Base-by-base conservation (phyloP, 2,329 filamentous ascomycete species). In the Chaetothyriales sp. region DNA sequence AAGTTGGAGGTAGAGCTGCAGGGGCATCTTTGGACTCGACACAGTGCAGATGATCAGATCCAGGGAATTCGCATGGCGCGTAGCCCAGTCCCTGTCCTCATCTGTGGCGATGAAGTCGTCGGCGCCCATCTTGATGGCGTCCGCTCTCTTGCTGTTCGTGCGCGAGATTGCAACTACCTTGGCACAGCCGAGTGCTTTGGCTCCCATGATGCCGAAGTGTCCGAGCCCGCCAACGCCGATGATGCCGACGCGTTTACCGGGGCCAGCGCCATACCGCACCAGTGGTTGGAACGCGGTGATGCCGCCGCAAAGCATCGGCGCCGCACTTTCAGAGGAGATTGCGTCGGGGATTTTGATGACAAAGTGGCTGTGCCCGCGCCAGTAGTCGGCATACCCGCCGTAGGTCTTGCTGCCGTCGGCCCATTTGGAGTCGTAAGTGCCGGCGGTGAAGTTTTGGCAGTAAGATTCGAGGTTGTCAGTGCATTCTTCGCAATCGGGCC, bases 281-380 rank as follows among this genome's bases (percentile, higher is more conserved):
- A 92, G 67, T 0, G 86, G 86, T 4, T 77, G 77, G 63, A 78
- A 92, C 0, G 83, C 77, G 0, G 86, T 92, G 49, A 90, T 75
- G 1, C 87, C 86, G 1, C 81, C 86, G 63, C 86, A 90, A 25
- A 90, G 73, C 71, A 92, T 80, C 1, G 86, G 85, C 1, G 85
- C 77, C 1, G 77, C 78, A 52, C 74, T 70, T 8, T 70, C 72
- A 28, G 69, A 73, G 1, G 66, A 60, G 25, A 82, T 56, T 0
- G 55, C 63, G 13, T 74, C 70, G 0, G 78, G 78, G 53, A 82
- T 80, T 61, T 40, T 45, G 29, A 61, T 51, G 10, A 57, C 59
- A 22, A 54, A 54, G 46, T 53, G 10, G 69, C 68, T 70, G 1
- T 74, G 73, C 0, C 73, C 74, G 15, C 81, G 73, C 62, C 74